Percentiles rank a stretch among this genome's conserved stretches.
These are phyloP conservation scores for Phanerochaete carnosa DNA, from an alignment of 768 basidiomycete genomes.

Conservation along the genomic window DNA sequence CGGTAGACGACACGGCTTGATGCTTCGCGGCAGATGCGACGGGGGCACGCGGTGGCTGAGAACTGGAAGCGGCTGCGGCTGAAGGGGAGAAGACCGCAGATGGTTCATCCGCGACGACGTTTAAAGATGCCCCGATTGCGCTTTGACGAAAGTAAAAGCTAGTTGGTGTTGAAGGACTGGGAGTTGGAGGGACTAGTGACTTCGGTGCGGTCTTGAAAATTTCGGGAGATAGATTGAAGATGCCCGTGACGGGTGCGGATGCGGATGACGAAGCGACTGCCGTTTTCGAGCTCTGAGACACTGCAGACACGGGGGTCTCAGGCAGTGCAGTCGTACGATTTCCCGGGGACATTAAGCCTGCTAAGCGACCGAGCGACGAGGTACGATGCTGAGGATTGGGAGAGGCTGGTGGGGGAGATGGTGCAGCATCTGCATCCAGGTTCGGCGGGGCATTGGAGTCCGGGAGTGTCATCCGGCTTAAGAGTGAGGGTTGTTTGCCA, in stretches of 20 bases:
- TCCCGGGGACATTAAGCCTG: not conserved
- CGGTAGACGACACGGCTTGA: not conserved
- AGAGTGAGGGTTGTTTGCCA: slow-evolving; percentile 49
- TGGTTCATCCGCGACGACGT: not conserved
- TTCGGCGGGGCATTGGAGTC: slow-evolving; percentile 18
- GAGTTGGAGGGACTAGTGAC: not conserved
- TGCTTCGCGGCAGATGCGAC: not conserved
- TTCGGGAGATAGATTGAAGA: not conserved
- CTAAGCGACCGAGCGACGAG: not conserved
- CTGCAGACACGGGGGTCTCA: not conserved
- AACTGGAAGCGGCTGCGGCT: not conserved
- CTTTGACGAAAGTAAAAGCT: not conserved
- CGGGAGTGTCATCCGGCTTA: slow-evolving; percentile 45
- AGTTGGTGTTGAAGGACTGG: not conserved
- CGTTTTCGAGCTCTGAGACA: no score
- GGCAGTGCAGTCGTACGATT: not conserved
- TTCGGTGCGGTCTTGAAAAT: not conserved
- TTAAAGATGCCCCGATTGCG: not conserved
- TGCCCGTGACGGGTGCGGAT: not conserved
- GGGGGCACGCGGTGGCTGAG: not conserved
- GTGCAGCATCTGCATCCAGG: slow-evolving; percentile 22
- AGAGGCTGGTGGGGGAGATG: slow-evolving; percentile 15
- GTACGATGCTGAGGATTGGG: slow-evolving; percentile 3
- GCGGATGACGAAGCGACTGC: not conserved
- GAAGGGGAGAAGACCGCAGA: not conserved